Base-by-base conservation (phyloP, 768 basidiomycete genomes). In the Hortiboletus campestris region DNA sequence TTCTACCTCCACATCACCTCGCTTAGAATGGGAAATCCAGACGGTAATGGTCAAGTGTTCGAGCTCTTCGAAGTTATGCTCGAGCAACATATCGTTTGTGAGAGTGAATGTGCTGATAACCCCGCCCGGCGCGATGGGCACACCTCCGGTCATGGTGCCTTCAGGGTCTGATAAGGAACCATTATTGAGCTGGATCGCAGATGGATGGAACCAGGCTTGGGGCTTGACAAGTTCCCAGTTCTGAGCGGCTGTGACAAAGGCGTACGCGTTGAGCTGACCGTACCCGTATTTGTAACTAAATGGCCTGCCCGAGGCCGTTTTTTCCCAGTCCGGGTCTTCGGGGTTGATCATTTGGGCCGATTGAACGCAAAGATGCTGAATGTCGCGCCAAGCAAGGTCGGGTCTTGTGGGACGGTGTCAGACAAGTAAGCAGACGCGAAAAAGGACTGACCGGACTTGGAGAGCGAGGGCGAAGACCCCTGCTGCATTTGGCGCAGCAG, bases 201-300 rank as follows among this genome's bases (percentile, higher is more conserved):
- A 81, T 6, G 90, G 83, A 55, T 87, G 80, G 53, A 91, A 80
- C 92, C 94, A 98, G 1, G 91, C 83, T 74, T 98, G 96, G 0
- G 96, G 94, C 68, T 96, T 98, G 64, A 97, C 94, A 19, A 86
- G 77, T 47, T 86, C 69, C 95, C 95, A 98, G 2, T 76, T 67
- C 69, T 86, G 80, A 2, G 95, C 93, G 1, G 86, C 86, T 51
- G 81, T 86, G 64, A 98, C 86, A 61, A 90, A 92, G 40, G 74
- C 78, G 51, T 86, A 90, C 4, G 86, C 95, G 70, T 97, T 89
- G 55, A 98, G 78, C 35, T 82, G 84, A 22, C 97, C 97, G 66
- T 86, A 99, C 2, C 97, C 97, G 63, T 97, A 99, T 71, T 98
- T 98, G 78, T 99, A 98, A 64, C 84, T 86, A 70, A 79, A 91